phyloP scores from a whole-genome alignment of 2,329 filamentous ascomycete genomes.

The Phyllosticta paracitricarpa region DNA sequence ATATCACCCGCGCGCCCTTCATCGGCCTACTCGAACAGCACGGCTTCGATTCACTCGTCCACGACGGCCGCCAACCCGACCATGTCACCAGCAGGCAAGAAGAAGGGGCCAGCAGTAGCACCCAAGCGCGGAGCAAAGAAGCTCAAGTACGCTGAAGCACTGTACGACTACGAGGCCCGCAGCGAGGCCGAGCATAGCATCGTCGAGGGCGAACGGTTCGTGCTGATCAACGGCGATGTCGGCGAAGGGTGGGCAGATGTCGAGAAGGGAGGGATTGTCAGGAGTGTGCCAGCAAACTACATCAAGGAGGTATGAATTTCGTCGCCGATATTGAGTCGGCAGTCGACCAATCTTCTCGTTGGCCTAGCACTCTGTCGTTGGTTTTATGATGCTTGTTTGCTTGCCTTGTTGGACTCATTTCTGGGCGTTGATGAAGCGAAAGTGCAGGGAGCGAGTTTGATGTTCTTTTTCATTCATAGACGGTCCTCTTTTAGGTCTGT shows the following conservation, averaged over 20 bases:
- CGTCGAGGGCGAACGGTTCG: conserved; percentile 81
- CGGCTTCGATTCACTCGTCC: conserved; percentile 56
- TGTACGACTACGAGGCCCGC: conserved; percentile 85
- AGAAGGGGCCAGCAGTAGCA: conserved; percentile 85
- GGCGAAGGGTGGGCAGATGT: conserved; percentile 98
- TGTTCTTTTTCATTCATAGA: too few relatives aligned
- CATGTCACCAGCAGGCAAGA: conserved; percentile 46
- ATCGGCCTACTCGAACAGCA: conserved; percentile 66
- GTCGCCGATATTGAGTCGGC: not conserved
- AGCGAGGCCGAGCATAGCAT: conserved; percentile 84
- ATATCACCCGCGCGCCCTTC: conserved; percentile 27
- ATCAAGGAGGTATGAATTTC: conserved; percentile 53
- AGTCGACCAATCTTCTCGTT: not conserved
- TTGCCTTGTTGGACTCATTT: too few relatives aligned
- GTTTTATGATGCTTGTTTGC: not conserved
- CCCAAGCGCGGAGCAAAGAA: conserved; percentile 88
- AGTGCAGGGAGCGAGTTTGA: too few relatives aligned
- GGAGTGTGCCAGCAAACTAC: conserved; percentile 90
- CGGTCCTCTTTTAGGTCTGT: too few relatives aligned
- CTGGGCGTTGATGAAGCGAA: too few relatives aligned
- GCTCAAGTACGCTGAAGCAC: conserved; percentile 79
- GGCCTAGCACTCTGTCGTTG: not conserved
- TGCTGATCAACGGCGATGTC: conserved; percentile 75
- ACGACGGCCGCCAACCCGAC: conserved; percentile 23
- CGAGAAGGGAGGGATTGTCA: conserved; percentile 76